Evolutionary conservation across 1,284 basidiomycete species (phyloP), one percentile per base, ranked within the genome.

Genomic region (Leccinum subspadiceum): DNA sequence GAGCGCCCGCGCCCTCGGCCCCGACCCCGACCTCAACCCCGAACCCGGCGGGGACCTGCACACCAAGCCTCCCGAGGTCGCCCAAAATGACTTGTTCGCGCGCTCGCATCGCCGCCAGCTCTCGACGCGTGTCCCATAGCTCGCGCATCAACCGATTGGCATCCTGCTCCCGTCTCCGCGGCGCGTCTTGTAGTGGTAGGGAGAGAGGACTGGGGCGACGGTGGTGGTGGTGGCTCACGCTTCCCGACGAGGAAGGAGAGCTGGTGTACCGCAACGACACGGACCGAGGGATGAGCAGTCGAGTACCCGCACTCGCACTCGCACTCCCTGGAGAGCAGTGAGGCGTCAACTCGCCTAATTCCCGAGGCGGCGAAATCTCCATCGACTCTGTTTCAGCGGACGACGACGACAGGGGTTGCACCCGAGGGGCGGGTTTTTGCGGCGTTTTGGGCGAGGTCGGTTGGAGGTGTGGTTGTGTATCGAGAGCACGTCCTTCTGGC

Each of bases 81-180:
- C 62, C 51, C 26, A 64, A n/a, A 13, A 73, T 17, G n/a, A 37
- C 57, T 6, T 58, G 57, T 57, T 71, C 70, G 26, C 62, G 63
- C 1, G 57, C 69, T 13, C 59, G 62, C 12, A 72, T 22, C 20
- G 66, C 62, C 24, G 57, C 62, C 49, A 71, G n/a, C n/a, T 71
- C 55, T 13, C 61, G 57, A 5, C 69, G 71, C 29, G 69, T 68
- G 17, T 70, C 68, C 64, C 57, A 66, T 4, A 74, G 53, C 17
- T 68, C 70, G 15, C 61, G 63, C 15, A 31, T 62, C 24, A 71
- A 50, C 20, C 54, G 57, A 13, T 15, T 54, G 9, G 55, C 58
- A 17, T 56, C 55, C 15, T n/a, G 39, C 3, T 58, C 61, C 33
- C 49, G 51, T 4, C 51, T 44, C 24, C 54, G 52, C 3, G 56